A percentile compares a stretch with the other conserved stretches of the same genome.
Conservation (phyloP, 345 rosid genomes). For the Leavenworthia alabamica region DNA sequence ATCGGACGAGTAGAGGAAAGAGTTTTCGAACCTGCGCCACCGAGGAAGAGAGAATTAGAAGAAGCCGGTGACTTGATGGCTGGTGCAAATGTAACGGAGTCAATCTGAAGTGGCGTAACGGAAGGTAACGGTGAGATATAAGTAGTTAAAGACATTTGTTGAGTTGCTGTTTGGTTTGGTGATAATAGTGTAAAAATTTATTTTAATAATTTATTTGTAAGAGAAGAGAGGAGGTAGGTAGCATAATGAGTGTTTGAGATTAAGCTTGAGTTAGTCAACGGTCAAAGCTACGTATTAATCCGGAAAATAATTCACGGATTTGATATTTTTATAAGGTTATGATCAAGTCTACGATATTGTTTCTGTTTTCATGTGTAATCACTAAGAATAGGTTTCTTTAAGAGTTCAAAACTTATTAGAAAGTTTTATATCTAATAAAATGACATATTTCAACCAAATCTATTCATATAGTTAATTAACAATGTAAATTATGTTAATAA, state of each 20-base stretch:
- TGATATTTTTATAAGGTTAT: no score
- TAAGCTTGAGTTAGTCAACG: not conserved
- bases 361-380: no score
- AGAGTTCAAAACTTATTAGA: no score
- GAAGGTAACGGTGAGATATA: conserved; percentile 11
- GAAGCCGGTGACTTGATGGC: conserved; percentile 65
- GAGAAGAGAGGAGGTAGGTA: not conserved
- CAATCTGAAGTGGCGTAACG: conserved; percentile 40
- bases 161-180: not conserved
- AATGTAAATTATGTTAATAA: no score
- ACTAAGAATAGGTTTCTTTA: no score
- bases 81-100: conserved; percentile 47
- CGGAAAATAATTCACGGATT: not conserved
- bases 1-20: not conserved
- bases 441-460: no score
- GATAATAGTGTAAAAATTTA: not conserved
- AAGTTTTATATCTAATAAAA: no score
- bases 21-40: conserved; percentile 55
- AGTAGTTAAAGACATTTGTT: conserved; percentile 13
- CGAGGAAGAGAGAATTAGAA: conserved; percentile 55
- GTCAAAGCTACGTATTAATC: not conserved
- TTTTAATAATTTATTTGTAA: not conserved
- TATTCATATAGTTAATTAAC: no score
- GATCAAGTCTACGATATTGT: no score
- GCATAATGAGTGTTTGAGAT: not conserved